Base-by-base conservation (phyloP, 2,329 filamentous ascomycete species). In the Knoxdaviesia proteae region DNA sequence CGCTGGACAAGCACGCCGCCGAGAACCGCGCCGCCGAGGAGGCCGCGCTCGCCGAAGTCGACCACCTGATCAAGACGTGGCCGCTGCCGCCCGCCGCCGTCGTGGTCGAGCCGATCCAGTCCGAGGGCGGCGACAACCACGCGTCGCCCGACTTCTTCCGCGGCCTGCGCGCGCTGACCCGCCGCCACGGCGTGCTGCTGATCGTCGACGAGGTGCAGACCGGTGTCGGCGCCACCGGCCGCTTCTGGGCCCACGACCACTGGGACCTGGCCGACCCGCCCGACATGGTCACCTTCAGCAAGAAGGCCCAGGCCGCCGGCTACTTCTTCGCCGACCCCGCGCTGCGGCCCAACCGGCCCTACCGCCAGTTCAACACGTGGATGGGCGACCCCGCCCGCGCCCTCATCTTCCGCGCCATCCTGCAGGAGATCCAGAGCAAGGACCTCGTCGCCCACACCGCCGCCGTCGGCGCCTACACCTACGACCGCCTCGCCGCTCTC, bases 131-230 rank as follows among this genome's bases (percentile, higher is more conserved):
- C 51, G 81, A 87, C 61, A 86, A 86, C 67, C 82, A 86, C 59
- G 82, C 81, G 44, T 82, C 80, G 0, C 74, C 81, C 7, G 67
- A 70, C 36, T 88, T 86, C 67, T 87, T 88, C 75, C 72, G 68
- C 47, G 77, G 77, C 39, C 72, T 88, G 33, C 75, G 82, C 42
- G 73, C 73, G 34, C 64, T 87, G 46, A 86, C 81, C 34, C 69
- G 74, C 53, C 76, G 74, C 54, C 69, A 80, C 59, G 65, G 75
- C 46, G 69, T 83, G 34, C 69, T 83, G 48, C 63, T 88, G 58
- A 88, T 88, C 52, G 81, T 84, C 44, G 82, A 88, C 54, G 82
- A 87, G 60, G 82, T 88, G 34, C 82, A 88, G 60, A 88, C 82
- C 11, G 81, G 80, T 55, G 75, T 87, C 41, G 82, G 82, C 52